Evolutionary conservation across 2,329 filamentous ascomycete genomes (phyloP).

Genomic region (Aureobasidium mangrovei): DNA sequence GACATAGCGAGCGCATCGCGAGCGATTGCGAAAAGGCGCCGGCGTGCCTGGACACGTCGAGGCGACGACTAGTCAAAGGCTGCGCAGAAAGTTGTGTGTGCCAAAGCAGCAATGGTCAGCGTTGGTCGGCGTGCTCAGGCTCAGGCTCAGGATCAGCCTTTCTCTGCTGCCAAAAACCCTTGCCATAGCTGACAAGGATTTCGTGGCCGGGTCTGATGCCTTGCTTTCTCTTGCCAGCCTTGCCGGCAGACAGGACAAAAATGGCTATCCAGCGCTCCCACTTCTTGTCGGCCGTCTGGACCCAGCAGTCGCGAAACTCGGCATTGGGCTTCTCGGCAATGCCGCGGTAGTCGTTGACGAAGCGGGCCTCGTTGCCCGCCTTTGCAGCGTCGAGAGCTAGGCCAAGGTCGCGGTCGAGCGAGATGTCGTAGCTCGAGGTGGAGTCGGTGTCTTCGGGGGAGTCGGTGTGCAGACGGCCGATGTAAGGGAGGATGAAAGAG

Average conservation of each 20-base stretch:
- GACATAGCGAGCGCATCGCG: too few relatives aligned
- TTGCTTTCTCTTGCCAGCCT: conserved; percentile 38
- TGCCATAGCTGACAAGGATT: conserved; percentile 46
- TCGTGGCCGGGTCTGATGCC: conserved; percentile 43
- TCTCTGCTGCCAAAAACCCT: conserved; percentile 37
- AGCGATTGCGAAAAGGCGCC: too few relatives aligned
- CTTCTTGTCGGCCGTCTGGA: conserved; percentile 29
- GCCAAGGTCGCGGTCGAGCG: conserved; percentile 40
- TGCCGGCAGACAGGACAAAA: conserved; percentile 42
- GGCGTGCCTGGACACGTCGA: too few relatives aligned
- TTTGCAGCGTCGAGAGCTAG: conserved; percentile 41
- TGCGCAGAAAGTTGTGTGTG: too few relatives aligned
- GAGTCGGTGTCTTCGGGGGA: conserved; percentile 35
- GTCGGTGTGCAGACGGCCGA: conserved; percentile 41
- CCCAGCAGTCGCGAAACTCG: conserved; percentile 30
- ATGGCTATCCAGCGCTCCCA: conserved; percentile 42
- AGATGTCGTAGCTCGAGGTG: conserved; percentile 43
- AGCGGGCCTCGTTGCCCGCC: conserved; percentile 44
- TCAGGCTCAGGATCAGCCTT: not conserved
- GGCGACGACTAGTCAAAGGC: too few relatives aligned
- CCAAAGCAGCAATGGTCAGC: too few relatives aligned
- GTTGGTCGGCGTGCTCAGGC: too few relatives aligned
- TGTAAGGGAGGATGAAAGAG: conserved; percentile 41
- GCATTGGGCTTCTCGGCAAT: conserved; percentile 33
- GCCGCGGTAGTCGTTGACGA: conserved; percentile 47